These are phyloP conservation scores for Seiridium cupressi DNA, from an alignment of 2,329 filamentous ascomycete genomes.

Conservation along the genomic window DNA sequence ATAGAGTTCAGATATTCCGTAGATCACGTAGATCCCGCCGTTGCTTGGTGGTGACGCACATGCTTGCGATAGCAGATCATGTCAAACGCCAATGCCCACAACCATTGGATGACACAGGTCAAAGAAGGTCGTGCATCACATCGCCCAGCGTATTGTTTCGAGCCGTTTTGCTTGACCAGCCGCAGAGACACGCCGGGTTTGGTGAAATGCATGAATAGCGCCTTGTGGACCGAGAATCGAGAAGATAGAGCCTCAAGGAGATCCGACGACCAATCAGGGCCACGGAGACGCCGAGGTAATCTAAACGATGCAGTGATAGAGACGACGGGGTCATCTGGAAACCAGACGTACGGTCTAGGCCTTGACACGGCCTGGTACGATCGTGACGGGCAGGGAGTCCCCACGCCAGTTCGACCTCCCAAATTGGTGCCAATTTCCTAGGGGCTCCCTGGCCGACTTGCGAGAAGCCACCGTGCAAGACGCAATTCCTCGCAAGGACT, in stretches of 20 bases:
- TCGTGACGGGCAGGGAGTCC: not conserved
- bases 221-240: not conserved
- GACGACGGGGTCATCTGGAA: not conserved
- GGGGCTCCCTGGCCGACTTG: not conserved
- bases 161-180: not conserved
- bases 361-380: not conserved
- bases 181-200: not conserved
- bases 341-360: not conserved
- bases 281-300: not conserved
- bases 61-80: not conserved
- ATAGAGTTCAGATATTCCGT: conserved; percentile 1
- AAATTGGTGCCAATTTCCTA: not conserved
- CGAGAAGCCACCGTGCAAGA: not conserved
- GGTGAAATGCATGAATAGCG: not conserved
- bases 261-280: not conserved
- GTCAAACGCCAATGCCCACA: not conserved
- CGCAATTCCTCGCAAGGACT: not conserved
- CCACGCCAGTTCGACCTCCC: not conserved
- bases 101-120: not conserved
- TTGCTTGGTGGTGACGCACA: not conserved
- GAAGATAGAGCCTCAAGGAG: not conserved
- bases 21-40: conserved; percentile 5
- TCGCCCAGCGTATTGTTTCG: not conserved
- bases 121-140: not conserved
- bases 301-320: not conserved